Percentiles rank a stretch among this genome's conserved stretches.
Conservation (phyloP, 495 filamentous ascomycete species). For the Venustampulla echinocandica region DNA sequence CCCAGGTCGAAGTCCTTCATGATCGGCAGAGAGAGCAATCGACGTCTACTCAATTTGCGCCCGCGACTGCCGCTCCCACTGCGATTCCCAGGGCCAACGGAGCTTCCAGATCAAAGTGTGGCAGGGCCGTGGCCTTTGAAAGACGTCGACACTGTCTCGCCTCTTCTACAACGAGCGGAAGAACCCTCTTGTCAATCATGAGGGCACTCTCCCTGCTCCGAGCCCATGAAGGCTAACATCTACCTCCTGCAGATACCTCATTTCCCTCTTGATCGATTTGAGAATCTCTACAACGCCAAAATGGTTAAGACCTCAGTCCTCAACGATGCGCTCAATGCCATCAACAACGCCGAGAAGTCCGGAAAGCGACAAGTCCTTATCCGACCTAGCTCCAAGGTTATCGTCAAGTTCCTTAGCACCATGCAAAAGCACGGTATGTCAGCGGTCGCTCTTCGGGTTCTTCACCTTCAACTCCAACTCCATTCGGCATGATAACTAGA, state of each 20-base stretch:
- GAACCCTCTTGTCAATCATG: slow-evolving; percentile 63
- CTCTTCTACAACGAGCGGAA: slow-evolving; percentile 76
- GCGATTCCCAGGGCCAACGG: too few species aligned
- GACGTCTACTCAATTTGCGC: slow-evolving; percentile 23
- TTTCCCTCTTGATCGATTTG: slow-evolving; percentile 59
- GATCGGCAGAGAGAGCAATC: slow-evolving; percentile 27
- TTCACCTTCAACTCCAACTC: slow-evolving; percentile 11
- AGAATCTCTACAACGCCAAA: slow-evolving; percentile 72
- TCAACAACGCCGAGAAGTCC: slow-evolving; percentile 99
- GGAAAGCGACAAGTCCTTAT: slow-evolving; percentile 98
- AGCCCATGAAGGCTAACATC: slow-evolving; percentile 77
- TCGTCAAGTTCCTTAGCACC: slow-evolving; percentile 95
- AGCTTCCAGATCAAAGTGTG: too few species aligned
- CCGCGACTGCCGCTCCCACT: not conserved
- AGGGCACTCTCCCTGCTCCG: slow-evolving; percentile 93
- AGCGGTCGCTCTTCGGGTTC: too few species aligned
- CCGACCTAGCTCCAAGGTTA: slow-evolving; percentile 95
- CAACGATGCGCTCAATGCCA: slow-evolving; percentile 97
- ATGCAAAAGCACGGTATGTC: slow-evolving; percentile 98
- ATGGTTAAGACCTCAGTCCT: slow-evolving; percentile 99
- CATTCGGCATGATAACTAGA: slow-evolving; percentile 99
- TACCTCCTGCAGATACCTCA: slow-evolving; percentile 63
- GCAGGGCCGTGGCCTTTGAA: slow-evolving; percentile 18
- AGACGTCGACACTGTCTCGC: slow-evolving; percentile 60
- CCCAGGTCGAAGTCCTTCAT: too few species aligned